These are phyloP conservation scores for Gaultheria prostrata DNA, from an alignment of 148 eudicot genomes.

Conservation along the genomic window DNA sequence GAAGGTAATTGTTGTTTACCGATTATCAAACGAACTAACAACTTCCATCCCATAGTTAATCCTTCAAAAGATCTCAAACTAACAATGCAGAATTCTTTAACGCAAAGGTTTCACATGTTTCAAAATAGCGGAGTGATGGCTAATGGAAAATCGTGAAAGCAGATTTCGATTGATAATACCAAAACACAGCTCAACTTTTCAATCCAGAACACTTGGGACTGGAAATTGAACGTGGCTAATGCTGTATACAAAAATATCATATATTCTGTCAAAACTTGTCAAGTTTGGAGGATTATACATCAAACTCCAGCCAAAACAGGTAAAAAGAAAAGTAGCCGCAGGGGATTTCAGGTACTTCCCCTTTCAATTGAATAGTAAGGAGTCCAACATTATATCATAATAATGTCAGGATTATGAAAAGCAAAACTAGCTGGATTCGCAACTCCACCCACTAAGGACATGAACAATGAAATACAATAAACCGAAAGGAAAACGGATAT, in stretches of 20 bases:
- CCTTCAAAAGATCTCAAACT: background rate
- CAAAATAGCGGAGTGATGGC: background rate
- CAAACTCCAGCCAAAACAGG: slow-evolving; percentile 40
- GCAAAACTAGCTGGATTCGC: slow-evolving; percentile 28
- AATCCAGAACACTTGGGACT: background rate
- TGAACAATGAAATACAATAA: slow-evolving; percentile 31
- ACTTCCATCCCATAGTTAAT: background rate
- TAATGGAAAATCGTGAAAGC: too few species aligned
- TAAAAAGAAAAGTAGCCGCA: slow-evolving; percentile 18
- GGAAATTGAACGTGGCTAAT: background rate
- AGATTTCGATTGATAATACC: background rate
- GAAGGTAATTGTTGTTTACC: background rate
- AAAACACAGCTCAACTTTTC: background rate
- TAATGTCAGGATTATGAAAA: slow-evolving; percentile 24
- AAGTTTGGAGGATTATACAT: slow-evolving; percentile 47
- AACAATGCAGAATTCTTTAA: background rate
- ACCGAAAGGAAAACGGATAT: slow-evolving; percentile 13
- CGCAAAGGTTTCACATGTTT: background rate
- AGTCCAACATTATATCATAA: slow-evolving; percentile 25
- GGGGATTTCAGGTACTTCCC: slow-evolving; percentile 28
- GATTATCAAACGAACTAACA: background rate
- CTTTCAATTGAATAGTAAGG: slow-evolving; percentile 6
- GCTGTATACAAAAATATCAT: background rate
- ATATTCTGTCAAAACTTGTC: slow-evolving; percentile 20
- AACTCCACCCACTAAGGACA: slow-evolving; percentile 31